These are phyloP conservation scores for Aureobasidium namibiae DNA, from an alignment of 2,329 filamentous ascomycete genomes.

Conservation along the genomic window DNA sequence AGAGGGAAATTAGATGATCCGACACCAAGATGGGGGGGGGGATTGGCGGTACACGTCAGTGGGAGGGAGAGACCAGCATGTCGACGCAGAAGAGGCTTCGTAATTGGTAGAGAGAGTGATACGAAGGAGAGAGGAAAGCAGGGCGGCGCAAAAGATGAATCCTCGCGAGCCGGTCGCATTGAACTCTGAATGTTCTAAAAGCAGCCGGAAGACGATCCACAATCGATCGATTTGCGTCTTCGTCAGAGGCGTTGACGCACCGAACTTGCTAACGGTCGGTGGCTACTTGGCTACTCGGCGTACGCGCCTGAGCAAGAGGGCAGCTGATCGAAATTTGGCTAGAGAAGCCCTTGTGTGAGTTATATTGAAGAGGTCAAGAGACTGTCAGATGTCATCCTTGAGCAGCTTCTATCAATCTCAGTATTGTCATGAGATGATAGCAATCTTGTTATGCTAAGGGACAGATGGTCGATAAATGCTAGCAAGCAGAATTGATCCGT, in stretches of 20 bases:
- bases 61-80: neutral
- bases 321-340: neutral
- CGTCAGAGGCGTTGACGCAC: conserved; percentile 2
- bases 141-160: neutral
- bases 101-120: neutral
- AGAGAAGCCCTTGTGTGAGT: neutral
- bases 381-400: neutral
- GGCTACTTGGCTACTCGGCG: neutral
- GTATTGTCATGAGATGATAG: neutral
- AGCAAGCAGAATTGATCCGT: neutral
- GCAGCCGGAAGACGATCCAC: neutral
- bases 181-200: neutral
- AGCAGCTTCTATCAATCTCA: neutral
- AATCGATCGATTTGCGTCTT: neutral
- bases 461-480: neutral
- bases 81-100: neutral
- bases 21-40: neutral
- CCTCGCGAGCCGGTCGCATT: neutral
- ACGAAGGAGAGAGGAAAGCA: neutral
- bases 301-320: neutral
- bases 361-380: neutral
- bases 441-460: neutral
- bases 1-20: conserved; percentile 8
- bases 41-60: neutral
- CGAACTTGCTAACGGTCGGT: neutral